phyloP scores from a whole-genome alignment of 1,139 yeast species.

The Arxiozyma slooffiae region DNA sequence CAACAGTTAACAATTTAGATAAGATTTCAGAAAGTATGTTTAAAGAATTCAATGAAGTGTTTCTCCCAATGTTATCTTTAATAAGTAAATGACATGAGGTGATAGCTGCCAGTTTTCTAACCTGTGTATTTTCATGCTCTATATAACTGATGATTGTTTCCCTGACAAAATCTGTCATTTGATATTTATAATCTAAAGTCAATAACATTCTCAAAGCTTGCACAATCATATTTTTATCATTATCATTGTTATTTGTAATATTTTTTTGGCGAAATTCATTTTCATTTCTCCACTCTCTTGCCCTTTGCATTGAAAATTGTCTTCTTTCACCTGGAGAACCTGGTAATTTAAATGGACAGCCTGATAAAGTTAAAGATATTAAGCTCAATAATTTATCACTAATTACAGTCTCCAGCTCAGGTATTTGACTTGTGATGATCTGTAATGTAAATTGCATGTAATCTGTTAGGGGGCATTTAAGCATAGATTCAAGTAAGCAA shows the following conservation, averaged over 20 bases:
- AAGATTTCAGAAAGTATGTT: constrained; percentile 80
- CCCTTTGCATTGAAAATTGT: constrained; percentile 53
- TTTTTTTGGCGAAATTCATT: constrained; percentile 54
- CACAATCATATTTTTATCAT: constrained; percentile 28
- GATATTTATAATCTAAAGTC: constrained; percentile 64
- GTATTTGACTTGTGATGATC: constrained; percentile 63
- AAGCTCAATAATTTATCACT: constrained; percentile 64
- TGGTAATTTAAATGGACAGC: constrained; percentile 72
- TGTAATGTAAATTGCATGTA: constrained; percentile 68
- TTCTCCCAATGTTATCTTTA: constrained; percentile 76
- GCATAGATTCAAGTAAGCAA: constrained; percentile 69
- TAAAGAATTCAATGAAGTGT: constrained; percentile 74
- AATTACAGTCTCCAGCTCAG: constrained; percentile 66
- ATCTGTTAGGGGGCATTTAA: constrained; percentile 72
- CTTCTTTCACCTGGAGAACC: constrained; percentile 65
- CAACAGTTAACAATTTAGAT: constrained; percentile 68
- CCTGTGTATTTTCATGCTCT: constrained; percentile 68
- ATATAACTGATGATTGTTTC: constrained; percentile 73
- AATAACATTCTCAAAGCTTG: constrained; percentile 50
- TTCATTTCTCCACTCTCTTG: constrained; percentile 65
- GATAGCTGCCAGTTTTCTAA: constrained; percentile 75
- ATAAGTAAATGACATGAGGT: constrained; percentile 73
- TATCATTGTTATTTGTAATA: constrained; percentile 26
- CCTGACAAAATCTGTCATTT: constrained; percentile 79
- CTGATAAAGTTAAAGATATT: constrained; percentile 66